Evolutionary conservation across 192 early-diverging fungal genomes (phyloP), one percentile per base, ranked within the genome.

Genomic region (Mortierella alpina): DNA sequence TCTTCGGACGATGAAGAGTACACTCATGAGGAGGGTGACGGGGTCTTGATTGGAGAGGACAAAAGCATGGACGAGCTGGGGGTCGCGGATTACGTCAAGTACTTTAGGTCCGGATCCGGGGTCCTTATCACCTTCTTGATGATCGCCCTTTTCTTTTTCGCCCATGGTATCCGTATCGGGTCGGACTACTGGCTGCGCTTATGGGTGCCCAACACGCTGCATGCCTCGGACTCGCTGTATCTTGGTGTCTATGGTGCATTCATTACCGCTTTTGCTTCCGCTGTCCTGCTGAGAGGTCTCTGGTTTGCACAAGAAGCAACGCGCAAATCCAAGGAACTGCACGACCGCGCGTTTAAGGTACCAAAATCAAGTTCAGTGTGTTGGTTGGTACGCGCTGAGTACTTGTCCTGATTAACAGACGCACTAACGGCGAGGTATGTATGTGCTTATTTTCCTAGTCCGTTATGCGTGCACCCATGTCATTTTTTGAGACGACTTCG

Each of bases 401-500:
- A 2, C 58, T 1, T 11, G 50, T 17, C 50, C 13, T 40, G 39
- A 59, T 31, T 31, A 3, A 31, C 41, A 20, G 5, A 15, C 48
- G 68, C 86, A 13, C 75, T 87, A 31, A 48, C 86, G n/a, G 80
- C 86, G 52, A 70, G 72, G 7, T 75, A 88, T 22, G 84, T 87
- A 69, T 86, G 75, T 31, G 92, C 90, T 90, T 72, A 82, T 10
- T 84, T 66, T 44, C 90, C 83, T 46, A 91, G 91, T 89, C 86
- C 17, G 86, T 93, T n/a, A 65, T 94, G 41, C 85, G 83, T 31
- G 82, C 88, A 4, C 88, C 88, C 17, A 86, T 86, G 83, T 68
- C 67, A 17, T 89, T 84, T 66, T 89, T 89, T 68, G 73, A 75
- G 51, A 68, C 66, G 7, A 75, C 65, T 2, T 68, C 73, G 11